Evolutionary conservation across 2,329 filamentous ascomycete genomes (phyloP), one percentile per base, ranked within the genome.

Genomic region (Cytospora piceicola): DNA sequence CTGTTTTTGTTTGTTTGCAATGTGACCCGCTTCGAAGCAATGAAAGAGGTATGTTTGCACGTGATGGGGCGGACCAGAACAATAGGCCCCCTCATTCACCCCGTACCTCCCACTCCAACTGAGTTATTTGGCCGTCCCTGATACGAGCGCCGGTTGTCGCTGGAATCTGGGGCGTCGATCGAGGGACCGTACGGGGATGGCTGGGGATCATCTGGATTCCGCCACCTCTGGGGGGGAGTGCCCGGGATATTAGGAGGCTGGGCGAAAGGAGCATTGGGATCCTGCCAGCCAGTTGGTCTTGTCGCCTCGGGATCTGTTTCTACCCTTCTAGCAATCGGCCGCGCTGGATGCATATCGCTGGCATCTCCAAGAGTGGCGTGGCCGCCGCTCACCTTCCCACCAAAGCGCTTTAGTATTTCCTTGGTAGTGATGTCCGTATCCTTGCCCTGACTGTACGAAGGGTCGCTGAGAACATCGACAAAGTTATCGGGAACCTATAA

Each of bases 401-500:
- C 93, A 77, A 96, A 97, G 64, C 93, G 88, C 76, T 94, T 96
- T 60, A 99, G 84, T 63, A 99, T 98, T 73, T 99, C 95, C 77
- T 99, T 99, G 7, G 94, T 96, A 1, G 94, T 97, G 68, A 97
- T 89, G 67, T 99, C 94, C 22, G 53, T 63, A 42, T 63, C 61
- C 24, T 63, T 63, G 55, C 90, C 89, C 69, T 85, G 89, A 73
- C 88, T 90, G 75, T 89, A 86, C 27, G 86, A 85, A 5, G 89
- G 89, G 76, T 99, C 94, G 74, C 90, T 92, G 30, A 98, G 83
- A 61, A 97, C 89, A 61, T 91, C 90, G 73, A 94, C 88, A 30
- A 99, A 85, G 74, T 98, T 94, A 75, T 96, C 93, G 0, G 95
- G 95, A 56, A 99, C 93, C 95, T 98, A 30, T 42, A 30, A 39